phyloP scores from a whole-genome alignment of 2,329 filamentous ascomycete species.

The Fusarium pseudograminearum region DNA sequence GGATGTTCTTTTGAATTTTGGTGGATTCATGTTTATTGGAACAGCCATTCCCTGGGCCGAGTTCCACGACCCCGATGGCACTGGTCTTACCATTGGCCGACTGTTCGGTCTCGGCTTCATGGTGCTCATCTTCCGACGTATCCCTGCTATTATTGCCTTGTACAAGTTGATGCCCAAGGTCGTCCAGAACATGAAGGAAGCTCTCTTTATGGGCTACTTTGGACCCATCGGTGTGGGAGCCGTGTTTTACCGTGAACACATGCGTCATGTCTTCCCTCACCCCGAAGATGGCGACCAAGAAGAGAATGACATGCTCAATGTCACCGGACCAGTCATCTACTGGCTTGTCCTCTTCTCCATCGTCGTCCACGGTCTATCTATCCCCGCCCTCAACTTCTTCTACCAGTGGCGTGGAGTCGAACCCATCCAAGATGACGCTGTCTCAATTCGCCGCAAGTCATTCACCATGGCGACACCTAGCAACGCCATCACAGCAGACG shows the following conservation, averaged over 20 bases:
- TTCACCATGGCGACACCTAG: constrained; percentile 50
- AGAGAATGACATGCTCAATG: constrained; percentile 52
- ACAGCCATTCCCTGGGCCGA: constrained; percentile 66
- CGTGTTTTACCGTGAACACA: constrained; percentile 75
- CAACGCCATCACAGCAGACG: constrained; percentile 55
- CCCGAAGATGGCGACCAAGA: constrained; percentile 51
- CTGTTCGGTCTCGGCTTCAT: constrained; percentile 65
- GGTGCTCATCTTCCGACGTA: constrained; percentile 66
- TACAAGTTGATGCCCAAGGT: constrained; percentile 68
- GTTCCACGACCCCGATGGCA: constrained; percentile 64
- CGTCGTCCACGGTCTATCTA: constrained; percentile 55
- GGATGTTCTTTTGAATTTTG: constrained; percentile 70
- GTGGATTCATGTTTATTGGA: constrained; percentile 71
- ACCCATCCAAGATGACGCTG: constrained; percentile 58
- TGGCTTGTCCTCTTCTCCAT: constrained; percentile 54
- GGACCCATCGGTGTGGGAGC: constrained; percentile 83
- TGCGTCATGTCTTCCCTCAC: constrained; percentile 56
- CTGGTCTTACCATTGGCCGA: constrained; percentile 64
- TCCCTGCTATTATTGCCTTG: constrained; percentile 65
- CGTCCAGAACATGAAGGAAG: constrained; percentile 67
- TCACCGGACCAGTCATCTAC: constrained; percentile 56
- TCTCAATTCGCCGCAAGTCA: constrained; percentile 55
- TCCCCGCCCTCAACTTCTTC: constrained; percentile 51
- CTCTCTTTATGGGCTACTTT: constrained; percentile 74
- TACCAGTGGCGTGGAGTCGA: constrained; percentile 48